Percentiles rank a stretch among this genome's conserved stretches.
Conservation (phyloP, 2,329 filamentous ascomycete genomes). For the Aspergillus proliferans region DNA sequence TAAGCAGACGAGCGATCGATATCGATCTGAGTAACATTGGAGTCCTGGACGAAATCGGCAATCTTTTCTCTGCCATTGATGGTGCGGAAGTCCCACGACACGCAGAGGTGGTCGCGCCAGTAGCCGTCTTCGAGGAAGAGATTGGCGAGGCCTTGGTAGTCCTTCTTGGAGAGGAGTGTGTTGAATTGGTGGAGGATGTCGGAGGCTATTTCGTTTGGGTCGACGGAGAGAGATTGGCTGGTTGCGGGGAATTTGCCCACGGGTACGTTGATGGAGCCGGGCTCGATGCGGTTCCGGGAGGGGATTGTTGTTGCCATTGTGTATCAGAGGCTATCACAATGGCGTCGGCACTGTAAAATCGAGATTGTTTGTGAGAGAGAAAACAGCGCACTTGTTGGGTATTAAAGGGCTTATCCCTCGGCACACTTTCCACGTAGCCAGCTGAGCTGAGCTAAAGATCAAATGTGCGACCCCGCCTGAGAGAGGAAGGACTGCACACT, state of each 20-base stretch:
- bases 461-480: not conserved
- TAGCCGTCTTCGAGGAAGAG: conserved; percentile 49
- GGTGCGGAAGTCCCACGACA: conserved; percentile 53
- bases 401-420: not conserved
- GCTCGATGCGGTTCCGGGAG: conserved; percentile 41
- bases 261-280: conserved; percentile 51
- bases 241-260: conserved; percentile 39
- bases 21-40: conserved; percentile 39
- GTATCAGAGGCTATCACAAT: not conserved
- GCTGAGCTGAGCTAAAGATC: not conserved
- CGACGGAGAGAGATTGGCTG: conserved; percentile 23
- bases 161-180: conserved; percentile 25
- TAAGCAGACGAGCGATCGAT: conserved; percentile 43
- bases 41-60: conserved; percentile 25
- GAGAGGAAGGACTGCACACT: not conserved
- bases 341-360: not conserved
- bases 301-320: conserved; percentile 8
- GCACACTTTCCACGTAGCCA: not conserved
- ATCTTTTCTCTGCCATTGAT: conserved; percentile 44
- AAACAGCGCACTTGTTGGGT: no score
- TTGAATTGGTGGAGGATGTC: conserved; percentile 37
- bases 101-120: conserved; percentile 54
- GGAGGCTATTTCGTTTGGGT: conserved; percentile 34
- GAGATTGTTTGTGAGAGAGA: not conserved
- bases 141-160: conserved; percentile 28